These are phyloP conservation scores for Dendrobium nobile DNA, from an alignment of 106 monocot species.

Conservation along the genomic window DNA sequence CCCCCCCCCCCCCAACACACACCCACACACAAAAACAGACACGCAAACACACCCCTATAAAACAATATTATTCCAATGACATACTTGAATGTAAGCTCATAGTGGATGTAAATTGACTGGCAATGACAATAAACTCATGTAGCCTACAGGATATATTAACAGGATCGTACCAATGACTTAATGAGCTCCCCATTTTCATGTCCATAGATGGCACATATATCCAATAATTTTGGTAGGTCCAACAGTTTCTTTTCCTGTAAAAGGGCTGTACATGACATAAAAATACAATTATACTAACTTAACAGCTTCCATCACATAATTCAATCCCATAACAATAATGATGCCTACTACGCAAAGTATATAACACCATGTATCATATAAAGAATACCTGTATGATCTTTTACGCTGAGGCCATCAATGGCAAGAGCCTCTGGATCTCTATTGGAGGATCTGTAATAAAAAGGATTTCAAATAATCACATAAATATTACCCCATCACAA, in stretches of 20 bases:
- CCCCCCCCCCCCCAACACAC: no score
- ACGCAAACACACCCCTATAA: background rate
- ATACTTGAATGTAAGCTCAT: background rate
- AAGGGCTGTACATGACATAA: slow-evolving; percentile 34
- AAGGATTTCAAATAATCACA: background rate
- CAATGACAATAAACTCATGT: background rate
- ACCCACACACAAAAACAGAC: no score
- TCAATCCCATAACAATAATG: background rate
- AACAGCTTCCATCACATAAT: background rate
- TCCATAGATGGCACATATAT: slow-evolving; percentile 52
- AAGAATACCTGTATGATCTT: slow-evolving; percentile 47
- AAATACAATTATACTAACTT: slow-evolving; percentile 7
- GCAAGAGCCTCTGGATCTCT: slow-evolving; percentile 39
- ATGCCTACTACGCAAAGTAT: background rate
- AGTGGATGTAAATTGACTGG: background rate
- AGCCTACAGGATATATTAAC: background rate
- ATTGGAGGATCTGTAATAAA: slow-evolving; percentile 41
- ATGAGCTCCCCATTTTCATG: slow-evolving; percentile 53
- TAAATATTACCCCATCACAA: background rate
- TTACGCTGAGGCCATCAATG: slow-evolving; percentile 41
- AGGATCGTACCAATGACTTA: slow-evolving; percentile 29
- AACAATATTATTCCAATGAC: background rate
- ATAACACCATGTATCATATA: background rate
- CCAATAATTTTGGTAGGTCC: slow-evolving; percentile 50
- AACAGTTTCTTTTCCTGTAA: slow-evolving; percentile 60